Conservation (phyloP, 441 rosid genomes). For the Bruguiera hainesii region DNA sequence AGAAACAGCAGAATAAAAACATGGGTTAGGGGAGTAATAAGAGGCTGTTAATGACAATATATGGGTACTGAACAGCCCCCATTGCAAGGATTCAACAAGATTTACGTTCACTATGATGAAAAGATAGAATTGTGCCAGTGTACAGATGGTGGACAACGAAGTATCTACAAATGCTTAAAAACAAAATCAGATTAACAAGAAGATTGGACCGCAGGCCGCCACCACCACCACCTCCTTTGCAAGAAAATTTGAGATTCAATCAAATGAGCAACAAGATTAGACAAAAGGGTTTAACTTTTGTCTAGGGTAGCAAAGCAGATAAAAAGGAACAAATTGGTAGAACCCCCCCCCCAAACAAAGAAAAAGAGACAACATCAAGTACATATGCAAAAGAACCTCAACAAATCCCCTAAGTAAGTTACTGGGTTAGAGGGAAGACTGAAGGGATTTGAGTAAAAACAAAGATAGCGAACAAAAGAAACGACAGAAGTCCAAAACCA, state of each 20-base stretch:
- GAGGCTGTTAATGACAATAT: not conserved
- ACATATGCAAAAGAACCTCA: not conserved
- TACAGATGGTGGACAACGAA: not conserved
- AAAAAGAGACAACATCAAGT: no score
- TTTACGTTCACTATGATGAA: no score
- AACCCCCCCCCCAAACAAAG: no score
- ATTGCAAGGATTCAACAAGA: no score
- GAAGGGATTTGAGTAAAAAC: not conserved
- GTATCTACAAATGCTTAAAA: not conserved
- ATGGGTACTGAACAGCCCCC: no score
- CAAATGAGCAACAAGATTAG: not conserved
- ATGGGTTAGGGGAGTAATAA: not conserved
- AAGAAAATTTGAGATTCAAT: not conserved
- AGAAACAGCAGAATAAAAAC: constrained; percentile 8
- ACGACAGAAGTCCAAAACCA: not conserved
- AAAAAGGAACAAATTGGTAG: no score
- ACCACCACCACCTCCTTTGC: no score
- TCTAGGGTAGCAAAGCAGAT: no score
- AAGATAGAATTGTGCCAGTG: no score
- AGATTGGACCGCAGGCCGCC: no score
- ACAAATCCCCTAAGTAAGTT: no score
- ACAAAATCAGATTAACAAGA: not conserved
- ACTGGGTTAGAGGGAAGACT: not conserved
- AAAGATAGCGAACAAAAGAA: not conserved
- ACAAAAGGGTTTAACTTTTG: not conserved